Percentiles rank a stretch among this genome's conserved stretches.
These are phyloP conservation scores for Astragalus glycyphyllos DNA, from an alignment of 306 rosid species.

Conservation along the genomic window DNA sequence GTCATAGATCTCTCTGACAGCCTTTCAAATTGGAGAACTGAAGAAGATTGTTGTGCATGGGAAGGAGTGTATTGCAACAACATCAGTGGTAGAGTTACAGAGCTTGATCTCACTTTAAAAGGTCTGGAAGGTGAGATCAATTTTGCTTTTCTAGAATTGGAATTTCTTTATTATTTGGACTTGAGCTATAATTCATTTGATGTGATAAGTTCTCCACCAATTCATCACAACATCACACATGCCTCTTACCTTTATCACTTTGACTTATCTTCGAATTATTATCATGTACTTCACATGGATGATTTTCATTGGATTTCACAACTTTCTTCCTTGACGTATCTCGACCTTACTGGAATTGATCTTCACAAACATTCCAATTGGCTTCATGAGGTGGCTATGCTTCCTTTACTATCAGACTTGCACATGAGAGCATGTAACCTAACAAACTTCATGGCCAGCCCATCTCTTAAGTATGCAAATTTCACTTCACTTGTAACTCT, in stretches of 20 bases:
- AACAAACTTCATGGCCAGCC: background rate
- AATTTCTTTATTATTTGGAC: slow-evolving; percentile 9
- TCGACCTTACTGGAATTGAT: background rate
- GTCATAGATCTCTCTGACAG: background rate
- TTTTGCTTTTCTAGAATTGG: slow-evolving; percentile 16
- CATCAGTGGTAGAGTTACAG: background rate
- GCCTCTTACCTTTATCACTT: background rate
- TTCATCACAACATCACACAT: background rate
- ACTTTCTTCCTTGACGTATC: slow-evolving; percentile 32
- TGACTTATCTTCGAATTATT: background rate
- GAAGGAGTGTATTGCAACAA: slow-evolving; percentile 14
- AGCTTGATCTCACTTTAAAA: background rate
- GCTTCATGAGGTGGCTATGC: background rate
- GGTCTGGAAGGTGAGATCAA: background rate
- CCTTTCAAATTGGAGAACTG: background rate
- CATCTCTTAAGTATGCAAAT: background rate
- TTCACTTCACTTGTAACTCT: slow-evolving; percentile 13
- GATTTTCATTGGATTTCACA: slow-evolving; percentile 8
- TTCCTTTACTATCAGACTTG: slow-evolving; percentile 20
- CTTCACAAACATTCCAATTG: slow-evolving; percentile 14
- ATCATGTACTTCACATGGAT: background rate
- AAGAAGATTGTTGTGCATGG: slow-evolving; percentile 36
- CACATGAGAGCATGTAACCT: background rate
- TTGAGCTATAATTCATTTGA: accelerated
- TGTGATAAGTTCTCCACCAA: background rate